Evolutionary conservation across 2,329 filamentous ascomycete species (phyloP), one percentile per base, ranked within the genome.

Genomic region (Clathrospora elynae): DNA sequence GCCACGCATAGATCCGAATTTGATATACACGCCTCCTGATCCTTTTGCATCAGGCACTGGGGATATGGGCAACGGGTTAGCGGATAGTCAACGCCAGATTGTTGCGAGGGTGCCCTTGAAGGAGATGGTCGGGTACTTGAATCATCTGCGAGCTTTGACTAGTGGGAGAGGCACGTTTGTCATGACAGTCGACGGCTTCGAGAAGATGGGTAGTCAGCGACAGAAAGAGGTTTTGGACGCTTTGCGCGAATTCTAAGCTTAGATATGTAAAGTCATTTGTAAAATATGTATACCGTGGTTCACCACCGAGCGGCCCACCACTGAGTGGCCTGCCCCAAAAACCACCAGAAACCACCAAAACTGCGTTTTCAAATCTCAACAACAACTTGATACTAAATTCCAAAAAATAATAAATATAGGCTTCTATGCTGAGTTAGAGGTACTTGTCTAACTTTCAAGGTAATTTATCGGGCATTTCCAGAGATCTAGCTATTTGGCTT

Each of bases 61-160:
- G 2, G 52, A 59, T 3, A 26, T 55, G 22, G 49, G 51, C 1
- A 49, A 38, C 7, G 59, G 49, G 5, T 23, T 53, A 2, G 51
- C 46, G 56, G 47, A 64, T 55, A 46, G 57, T 32, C 57, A 68
- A 58, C 70, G 78, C 20, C 81, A 83, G 44, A 89, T 99, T 55
- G 84, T 86, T 8, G 93, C 91, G 14, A 84, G 88, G 60, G 92
- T 97, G 18, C 93, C 93, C 20, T 77, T 97, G 59, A 95, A 93
- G 72, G 92, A 97, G 71, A 96, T 97, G 89, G 85, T 97, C 23
- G 88, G 92, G 28, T 99, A 97, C 70, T 77, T 97, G 57, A 89
- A 90, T 67, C 88, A 95, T 65, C 72, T 99, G 52, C 78, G 93
- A 37, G 91, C 89, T 71, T 79, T 96, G 75, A 99, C 92, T 3